These are phyloP conservation scores for Kluyveromyces lactis DNA, from an alignment of 805 yeast species.

Conservation along the genomic window DNA sequence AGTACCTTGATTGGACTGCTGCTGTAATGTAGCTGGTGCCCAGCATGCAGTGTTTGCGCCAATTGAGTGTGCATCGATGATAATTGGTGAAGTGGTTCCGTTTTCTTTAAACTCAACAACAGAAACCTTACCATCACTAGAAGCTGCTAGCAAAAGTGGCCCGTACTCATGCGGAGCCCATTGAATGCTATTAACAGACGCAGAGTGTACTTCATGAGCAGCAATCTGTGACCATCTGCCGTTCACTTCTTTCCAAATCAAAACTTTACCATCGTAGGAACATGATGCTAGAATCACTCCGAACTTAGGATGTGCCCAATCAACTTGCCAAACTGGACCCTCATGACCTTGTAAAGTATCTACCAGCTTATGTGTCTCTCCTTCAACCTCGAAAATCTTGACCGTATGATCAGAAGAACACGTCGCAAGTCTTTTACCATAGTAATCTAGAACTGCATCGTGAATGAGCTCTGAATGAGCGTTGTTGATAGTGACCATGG, in stretches of 20 bases:
- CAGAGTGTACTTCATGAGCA: constrained; percentile 81
- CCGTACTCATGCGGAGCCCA: constrained; percentile 99
- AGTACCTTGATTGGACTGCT: constrained; percentile 18
- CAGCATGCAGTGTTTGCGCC: constrained; percentile 94
- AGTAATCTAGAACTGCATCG: constrained; percentile 95
- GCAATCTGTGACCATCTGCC: constrained; percentile 84
- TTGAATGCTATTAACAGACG: constrained; percentile 85
- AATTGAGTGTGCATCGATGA: constrained; percentile 72
- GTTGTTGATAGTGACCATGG: constrained; percentile 73
- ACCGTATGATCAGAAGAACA: constrained; percentile 95
- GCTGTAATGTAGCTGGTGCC: constrained; percentile 55
- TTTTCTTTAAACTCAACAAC: constrained; percentile 87
- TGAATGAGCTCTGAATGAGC: constrained; percentile 91
- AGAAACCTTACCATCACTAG: constrained; percentile 88
- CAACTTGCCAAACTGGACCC: constrained; percentile 98
- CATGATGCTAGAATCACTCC: constrained; percentile 92
- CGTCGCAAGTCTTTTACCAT: constrained; percentile 92
- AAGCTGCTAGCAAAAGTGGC: constrained; percentile 80
- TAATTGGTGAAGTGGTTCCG: constrained; percentile 58
- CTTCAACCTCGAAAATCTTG: constrained; percentile 85
- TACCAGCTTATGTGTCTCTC: constrained; percentile 68
- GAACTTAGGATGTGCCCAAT: constrained; percentile 98
- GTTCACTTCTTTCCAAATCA: constrained; percentile 91
- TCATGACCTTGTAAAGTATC: constrained; percentile 91
- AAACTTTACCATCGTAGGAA: constrained; percentile 89